phyloP scores from a whole-genome alignment of 2,329 filamentous ascomycete genomes.

The Fusarium longipes region DNA sequence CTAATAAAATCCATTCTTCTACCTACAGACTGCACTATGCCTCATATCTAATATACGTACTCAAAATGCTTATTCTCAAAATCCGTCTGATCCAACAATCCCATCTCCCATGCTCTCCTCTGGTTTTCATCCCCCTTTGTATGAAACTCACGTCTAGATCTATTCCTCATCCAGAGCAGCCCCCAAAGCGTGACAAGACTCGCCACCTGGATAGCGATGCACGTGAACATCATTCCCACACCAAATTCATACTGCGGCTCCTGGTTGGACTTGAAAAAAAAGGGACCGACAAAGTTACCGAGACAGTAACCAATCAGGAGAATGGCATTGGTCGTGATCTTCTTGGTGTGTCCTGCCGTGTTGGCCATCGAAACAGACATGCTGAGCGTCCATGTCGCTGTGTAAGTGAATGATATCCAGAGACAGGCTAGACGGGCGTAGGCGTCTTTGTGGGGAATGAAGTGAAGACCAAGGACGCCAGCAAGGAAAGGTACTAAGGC shows the following conservation, averaged over 20 bases:
- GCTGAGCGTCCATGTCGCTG: conserved; percentile 42
- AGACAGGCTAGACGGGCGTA: conserved; percentile 43
- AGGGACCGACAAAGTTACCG: conserved; percentile 55
- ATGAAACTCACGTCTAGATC: conserved; percentile 7
- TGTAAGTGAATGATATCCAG: conserved; percentile 47
- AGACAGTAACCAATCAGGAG: conserved; percentile 58
- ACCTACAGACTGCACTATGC: too few relatives aligned
- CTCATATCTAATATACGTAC: conserved; percentile 28
- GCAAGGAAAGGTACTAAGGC: conserved; percentile 22
- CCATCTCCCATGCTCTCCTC: conserved; percentile 18
- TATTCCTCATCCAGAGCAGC: conserved; percentile 23
- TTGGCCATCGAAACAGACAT: conserved; percentile 44
- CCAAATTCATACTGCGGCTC: conserved; percentile 29
- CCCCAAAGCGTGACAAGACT: conserved; percentile 24
- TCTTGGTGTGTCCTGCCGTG: conserved; percentile 53
- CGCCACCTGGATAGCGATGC: conserved; percentile 20
- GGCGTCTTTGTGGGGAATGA: conserved; percentile 21
- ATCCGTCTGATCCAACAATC: conserved; percentile 28
- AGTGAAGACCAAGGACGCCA: conserved; percentile 19
- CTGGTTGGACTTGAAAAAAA: conserved; percentile 51
- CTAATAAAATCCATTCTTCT: not conserved
- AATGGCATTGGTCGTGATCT: conserved; percentile 58
- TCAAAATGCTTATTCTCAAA: conserved; percentile 31
- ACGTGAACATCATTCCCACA: conserved; percentile 38
- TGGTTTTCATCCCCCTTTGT: not conserved